Base-by-base conservation (phyloP, 345 rosid genomes). In the Eucalyptus dawsonii region DNA sequence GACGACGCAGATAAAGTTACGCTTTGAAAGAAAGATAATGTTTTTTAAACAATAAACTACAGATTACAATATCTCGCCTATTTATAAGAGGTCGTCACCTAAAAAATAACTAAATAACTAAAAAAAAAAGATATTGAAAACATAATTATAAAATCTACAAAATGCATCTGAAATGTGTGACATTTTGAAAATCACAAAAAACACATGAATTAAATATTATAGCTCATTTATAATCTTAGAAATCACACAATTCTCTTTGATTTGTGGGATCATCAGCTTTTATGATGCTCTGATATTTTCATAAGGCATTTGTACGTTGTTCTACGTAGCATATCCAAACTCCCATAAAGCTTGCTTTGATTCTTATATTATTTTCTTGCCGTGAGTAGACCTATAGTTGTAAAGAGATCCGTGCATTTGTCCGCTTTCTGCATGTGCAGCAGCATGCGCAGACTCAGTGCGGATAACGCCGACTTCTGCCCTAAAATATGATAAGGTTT, bases 101-200 rank as follows among this genome's bases (percentile, higher is more conserved):
- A n/a, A n/a, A n/a, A n/a, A n/a, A n/a, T n/a, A n/a, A n/a, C n/a
- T n/a, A n/a, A n/a, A n/a, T n/a, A n/a, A 47, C 4, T 1, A 47
- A 47, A 11, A 5, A 47, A 47, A 47, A 49, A 14, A 50, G 7
- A 14, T 50, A 50, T 14, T 14, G 0, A 50, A 50, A 50, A 50
- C 3, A 50, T 14, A 50, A 50, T 0, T 50, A 50, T 5, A 50
- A 50, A 50, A 50, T 50, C 2, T 14, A 0, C 0, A 50, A 50
- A 50, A 50, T 0, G 0, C 0, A 1, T 5, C 1, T 49, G 1
- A 50, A 50, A 50, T 13, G 0, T 0, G 1, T 50, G 7, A 50
- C 3, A 14, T 50, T 1, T 50, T 3, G 51, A 0, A 14, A 50
- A 14, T 50, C 3, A 50, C 0, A 1, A 0, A 0, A 50, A 50